Percentiles rank a stretch among this genome's conserved stretches.
These are phyloP conservation scores for Galeopsis tetrahit DNA, from an alignment of 257 asterid genomes.

Conservation along the genomic window DNA sequence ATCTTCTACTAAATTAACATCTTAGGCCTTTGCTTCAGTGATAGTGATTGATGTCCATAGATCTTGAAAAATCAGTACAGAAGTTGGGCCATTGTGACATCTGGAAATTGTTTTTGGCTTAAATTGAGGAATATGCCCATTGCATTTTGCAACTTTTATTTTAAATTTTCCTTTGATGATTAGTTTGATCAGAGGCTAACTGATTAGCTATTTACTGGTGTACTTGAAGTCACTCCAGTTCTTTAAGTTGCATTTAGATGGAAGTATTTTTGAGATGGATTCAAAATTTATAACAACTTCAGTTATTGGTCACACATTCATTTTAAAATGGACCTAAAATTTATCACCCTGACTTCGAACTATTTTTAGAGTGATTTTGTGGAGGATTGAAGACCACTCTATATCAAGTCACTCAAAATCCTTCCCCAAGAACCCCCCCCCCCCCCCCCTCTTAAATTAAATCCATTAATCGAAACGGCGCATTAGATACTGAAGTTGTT, in stretches of 20 bases:
- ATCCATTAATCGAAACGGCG: not conserved
- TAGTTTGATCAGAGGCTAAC: not conserved
- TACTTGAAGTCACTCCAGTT: not conserved
- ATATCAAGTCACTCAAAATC: not conserved
- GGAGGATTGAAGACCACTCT: not conserved
- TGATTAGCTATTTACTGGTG: not conserved
- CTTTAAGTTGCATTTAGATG: not conserved
- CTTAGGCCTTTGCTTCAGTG: slow-evolving; percentile 22
- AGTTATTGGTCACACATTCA: not conserved
- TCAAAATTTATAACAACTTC: not conserved
- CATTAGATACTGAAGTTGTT: not conserved
- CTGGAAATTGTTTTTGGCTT: slow-evolving; percentile 7
- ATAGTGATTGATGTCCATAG: not conserved
- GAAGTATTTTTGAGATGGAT: not conserved
- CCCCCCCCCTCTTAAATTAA: not conserved
- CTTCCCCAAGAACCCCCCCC: not conserved
- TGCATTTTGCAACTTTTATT: not conserved
- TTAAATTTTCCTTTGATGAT: not conserved
- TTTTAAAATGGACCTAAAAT: not conserved
- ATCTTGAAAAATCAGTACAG: not conserved
- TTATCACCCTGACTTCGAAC: not conserved
- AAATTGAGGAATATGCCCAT: not conserved
- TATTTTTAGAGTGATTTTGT: not conserved
- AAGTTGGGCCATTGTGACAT: slow-evolving; percentile 19
- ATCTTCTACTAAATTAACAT: not conserved